Evolutionary conservation across 345 rosid genomes (phyloP), one percentile per base, ranked within the genome.

Genomic region (thale cress (Arabidopsis thaliana)): DNA sequence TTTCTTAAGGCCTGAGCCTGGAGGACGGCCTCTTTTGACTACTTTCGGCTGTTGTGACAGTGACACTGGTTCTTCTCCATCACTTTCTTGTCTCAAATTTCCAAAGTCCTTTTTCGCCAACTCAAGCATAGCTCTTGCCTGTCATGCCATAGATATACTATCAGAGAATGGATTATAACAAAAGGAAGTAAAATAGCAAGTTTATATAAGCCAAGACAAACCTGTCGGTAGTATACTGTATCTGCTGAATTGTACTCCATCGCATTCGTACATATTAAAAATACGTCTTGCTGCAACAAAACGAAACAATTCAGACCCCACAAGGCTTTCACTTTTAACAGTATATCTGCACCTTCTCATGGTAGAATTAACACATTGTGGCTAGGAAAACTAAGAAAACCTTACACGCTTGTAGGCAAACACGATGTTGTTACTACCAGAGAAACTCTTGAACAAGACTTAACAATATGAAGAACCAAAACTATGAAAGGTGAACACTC

Each of bases 51-150:
- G 72, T 44, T 86, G 83, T 46, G 82, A 82, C 32, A 76, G 83
- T 36, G 84, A 78, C 51, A 75, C 87, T 50, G 48, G 67, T 33
- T 78, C 81, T 73, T 85, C 86, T 61, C 74, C 90, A 76, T 93
- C 97, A 73, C 90, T 87, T 49, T 88, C 93, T 56, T 91, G 91
- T 83, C 98, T 87, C 78, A 93, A 72, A 81, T 89, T 87, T 48
- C 83, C 87, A 41, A 93, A 93, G 73, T 88, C 86, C 80, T 89
- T 93, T 71, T 79, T 84, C 16, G 97, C 98, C 30, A 91, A 79
- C 83, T 93, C 98, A 78, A 86, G 90, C 63, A 93, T 93, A 53
- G 91, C 83, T 58, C 93, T 82, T 68, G 98, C 98, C 98, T 93
- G 79, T 60, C 45, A 53, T 4, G 63, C 11, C 36, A 69, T 24